phyloP scores from a whole-genome alignment of 768 basidiomycete species.

The Plicaturopsis crispa region DNA sequence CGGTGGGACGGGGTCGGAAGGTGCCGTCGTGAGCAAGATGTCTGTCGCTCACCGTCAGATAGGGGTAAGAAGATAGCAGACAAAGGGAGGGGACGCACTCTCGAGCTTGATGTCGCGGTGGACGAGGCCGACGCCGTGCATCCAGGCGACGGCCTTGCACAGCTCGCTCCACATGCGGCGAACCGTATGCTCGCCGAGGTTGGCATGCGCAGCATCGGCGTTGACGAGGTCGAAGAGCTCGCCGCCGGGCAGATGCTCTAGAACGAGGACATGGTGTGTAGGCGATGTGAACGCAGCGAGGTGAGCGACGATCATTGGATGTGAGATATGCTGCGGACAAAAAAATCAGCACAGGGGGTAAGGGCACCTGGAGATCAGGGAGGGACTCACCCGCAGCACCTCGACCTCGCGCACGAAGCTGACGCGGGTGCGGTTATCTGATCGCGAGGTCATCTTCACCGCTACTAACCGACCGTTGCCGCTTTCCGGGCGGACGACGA shows the following conservation, averaged over 20 bases:
- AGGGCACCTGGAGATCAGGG: slow-evolving; percentile 4
- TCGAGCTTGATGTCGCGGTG: slow-evolving; percentile 91
- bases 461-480: slow-evolving; percentile 29
- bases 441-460: slow-evolving; percentile 40
- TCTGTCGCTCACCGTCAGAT: slow-evolving; percentile 32
- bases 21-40: slow-evolving; percentile 61
- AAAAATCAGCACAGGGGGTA: slow-evolving; percentile 5
- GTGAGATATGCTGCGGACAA: slow-evolving; percentile 57
- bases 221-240: slow-evolving; percentile 77
- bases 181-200: slow-evolving; percentile 42
- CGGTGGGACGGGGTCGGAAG: slow-evolving; percentile 26
- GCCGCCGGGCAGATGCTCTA: slow-evolving; percentile 72
- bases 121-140: slow-evolving; percentile 79
- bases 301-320: slow-evolving; percentile 72
- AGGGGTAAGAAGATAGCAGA: background rate
- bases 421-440: slow-evolving; percentile 67
- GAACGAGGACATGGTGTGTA: slow-evolving; percentile 69
- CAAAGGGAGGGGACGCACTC: slow-evolving; percentile 31
- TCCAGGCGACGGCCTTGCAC: slow-evolving; percentile 74
- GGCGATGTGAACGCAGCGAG: slow-evolving; percentile 64
- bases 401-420: slow-evolving; percentile 80
- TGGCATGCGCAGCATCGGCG: slow-evolving; percentile 36
- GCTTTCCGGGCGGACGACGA: slow-evolving; percentile 1
- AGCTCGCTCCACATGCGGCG: slow-evolving; percentile 72
- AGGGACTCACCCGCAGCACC: slow-evolving; percentile 60